Evolutionary conservation across 208 protist species (phyloP).

Genomic region (Trypanosoma melophagium): DNA sequence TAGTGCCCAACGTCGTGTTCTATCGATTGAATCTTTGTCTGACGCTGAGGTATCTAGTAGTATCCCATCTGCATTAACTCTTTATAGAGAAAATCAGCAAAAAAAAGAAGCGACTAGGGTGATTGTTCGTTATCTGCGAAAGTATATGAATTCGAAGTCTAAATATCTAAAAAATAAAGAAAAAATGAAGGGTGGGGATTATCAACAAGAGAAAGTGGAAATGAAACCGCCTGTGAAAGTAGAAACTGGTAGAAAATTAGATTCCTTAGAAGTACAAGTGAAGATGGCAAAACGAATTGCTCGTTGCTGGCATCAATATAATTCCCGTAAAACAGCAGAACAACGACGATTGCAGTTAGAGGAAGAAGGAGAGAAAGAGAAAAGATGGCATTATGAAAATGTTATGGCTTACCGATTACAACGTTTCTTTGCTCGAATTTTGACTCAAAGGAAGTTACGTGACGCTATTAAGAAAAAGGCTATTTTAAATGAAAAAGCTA

Average conservation of each 20-base stretch:
- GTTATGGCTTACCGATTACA: conserved; percentile 26
- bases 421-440: conserved; percentile 11
- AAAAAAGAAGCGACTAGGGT: not conserved
- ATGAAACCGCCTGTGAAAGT: not conserved
- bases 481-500: not conserved
- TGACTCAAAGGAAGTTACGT: conserved; percentile 7
- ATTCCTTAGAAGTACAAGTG: not conserved
- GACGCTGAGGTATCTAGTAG: not conserved
- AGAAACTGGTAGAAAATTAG: not conserved
- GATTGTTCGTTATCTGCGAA: conserved; percentile 1
- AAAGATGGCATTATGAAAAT: conserved; percentile 19
- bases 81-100: not conserved
- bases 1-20: not conserved
- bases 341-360: not conserved
- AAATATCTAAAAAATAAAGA: not conserved
- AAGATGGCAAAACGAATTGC: conserved; percentile 20
- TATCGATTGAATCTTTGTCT: no score
- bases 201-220: not conserved
- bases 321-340: not conserved
- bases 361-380: conserved; percentile 3
- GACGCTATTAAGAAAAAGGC: conserved; percentile 8
- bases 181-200: not conserved
- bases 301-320: conserved; percentile 25
- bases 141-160: not conserved
- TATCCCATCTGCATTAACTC: not conserved